Conservation (phyloP, 208 protist genomes). For the Leishmania tarentolae region DNA sequence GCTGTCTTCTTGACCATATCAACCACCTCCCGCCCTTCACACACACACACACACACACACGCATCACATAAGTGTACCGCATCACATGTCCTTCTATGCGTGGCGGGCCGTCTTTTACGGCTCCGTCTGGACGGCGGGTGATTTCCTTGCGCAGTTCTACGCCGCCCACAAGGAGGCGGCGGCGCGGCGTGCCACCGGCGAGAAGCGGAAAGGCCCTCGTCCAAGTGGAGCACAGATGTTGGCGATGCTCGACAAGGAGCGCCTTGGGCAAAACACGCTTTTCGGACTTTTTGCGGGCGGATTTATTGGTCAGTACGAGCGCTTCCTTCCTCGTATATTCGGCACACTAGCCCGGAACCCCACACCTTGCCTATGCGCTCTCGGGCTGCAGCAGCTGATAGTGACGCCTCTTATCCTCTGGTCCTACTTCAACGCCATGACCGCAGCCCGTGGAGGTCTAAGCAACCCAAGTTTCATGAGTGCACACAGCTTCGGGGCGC, state of each 20-base stretch:
- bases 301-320: slow-evolving; percentile 30
- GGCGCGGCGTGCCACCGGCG: slow-evolving; percentile 38
- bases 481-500: slow-evolving; percentile 24
- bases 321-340: slow-evolving; percentile 37
- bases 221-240: slow-evolving; percentile 56
- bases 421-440: slow-evolving; percentile 75
- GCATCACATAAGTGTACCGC: background rate
- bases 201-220: slow-evolving; percentile 35
- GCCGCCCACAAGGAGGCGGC: slow-evolving; percentile 57
- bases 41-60: too few relatives aligned
- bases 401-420: slow-evolving; percentile 66
- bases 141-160: slow-evolving; percentile 82
- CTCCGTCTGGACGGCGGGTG: slow-evolving; percentile 46
- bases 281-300: slow-evolving; percentile 54
- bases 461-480: slow-evolving; percentile 58
- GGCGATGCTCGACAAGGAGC: slow-evolving; percentile 56
- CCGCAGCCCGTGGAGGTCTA: slow-evolving; percentile 60
- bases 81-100: slow-evolving; percentile 17
- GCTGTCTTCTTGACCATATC: background rate
- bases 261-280: slow-evolving; percentile 37
- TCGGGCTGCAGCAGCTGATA: slow-evolving; percentile 68
- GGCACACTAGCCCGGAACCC: slow-evolving; percentile 37
- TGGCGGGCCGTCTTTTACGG: slow-evolving; percentile 24
- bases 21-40: too few relatives aligned
- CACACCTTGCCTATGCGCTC: slow-evolving; percentile 43